Evolutionary conservation across 2,329 filamentous ascomycete species (phyloP), one percentile per base, ranked within the genome.

Genomic region (Cryphonectria radicalis): DNA sequence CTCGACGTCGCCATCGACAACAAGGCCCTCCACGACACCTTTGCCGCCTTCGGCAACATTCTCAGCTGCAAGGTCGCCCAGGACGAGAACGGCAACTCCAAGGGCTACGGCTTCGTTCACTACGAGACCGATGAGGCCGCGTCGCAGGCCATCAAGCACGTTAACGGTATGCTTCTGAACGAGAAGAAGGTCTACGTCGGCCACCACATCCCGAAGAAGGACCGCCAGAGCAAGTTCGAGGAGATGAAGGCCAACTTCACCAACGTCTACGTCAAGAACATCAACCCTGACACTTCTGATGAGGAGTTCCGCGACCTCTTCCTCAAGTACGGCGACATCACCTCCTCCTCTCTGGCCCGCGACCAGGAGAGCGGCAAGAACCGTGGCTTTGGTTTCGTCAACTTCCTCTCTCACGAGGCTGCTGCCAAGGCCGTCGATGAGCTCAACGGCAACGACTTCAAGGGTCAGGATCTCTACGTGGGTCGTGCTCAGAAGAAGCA

Each of bases 181-280:
- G 96, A 99, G 90, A 99, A 99, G 92, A 99, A 99, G 90, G 96
- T 99, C 75, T 99, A 97, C 78, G 96, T 99, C 77, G 96, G 96
- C 75, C 95, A 98, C 85, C 96, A 99, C 86, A 98, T 99, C 79
- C 95, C 96, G 82, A 98, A 98, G 92, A 98, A 98, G 90, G 96
- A 99, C 81, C 95, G 96, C 79, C 96, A 98, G 90, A 97, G 94
- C 93, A 99, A 99, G 87, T 98, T 98, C 78, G 96, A 99, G 87
- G 96, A 99, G 89, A 99, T 99, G 95, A 99, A 99, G 92, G 96
- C 96, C 84, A 99, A 99, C 89, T 99, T 97, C 89, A 99, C 96
- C 87, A 99, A 99, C 84, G 91, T 99, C 84, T 99, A 99, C 86
- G 93, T 99, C 87, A 99, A 99, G 91, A 99, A 99, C 87, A 92